phyloP scores from a whole-genome alignment of 2,329 filamentous ascomycete genomes.

The Colletotrichum musicola region DNA sequence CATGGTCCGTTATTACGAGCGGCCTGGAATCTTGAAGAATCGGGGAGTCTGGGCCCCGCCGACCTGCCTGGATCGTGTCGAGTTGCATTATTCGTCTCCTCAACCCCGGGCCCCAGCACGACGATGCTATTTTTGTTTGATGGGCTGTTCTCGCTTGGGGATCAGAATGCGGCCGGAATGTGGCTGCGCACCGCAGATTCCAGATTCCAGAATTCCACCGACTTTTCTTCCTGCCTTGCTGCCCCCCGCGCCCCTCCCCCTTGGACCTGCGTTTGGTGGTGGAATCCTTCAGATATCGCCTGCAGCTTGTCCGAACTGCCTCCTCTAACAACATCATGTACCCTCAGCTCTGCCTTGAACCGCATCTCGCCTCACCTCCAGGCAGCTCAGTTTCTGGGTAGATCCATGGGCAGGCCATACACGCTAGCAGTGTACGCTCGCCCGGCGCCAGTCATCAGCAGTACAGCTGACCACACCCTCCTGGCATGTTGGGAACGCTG shows the following conservation, averaged over 20 bases:
- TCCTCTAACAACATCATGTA: conserved; percentile 18
- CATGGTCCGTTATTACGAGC: conserved; percentile 34
- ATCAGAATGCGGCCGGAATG: conserved; percentile 15
- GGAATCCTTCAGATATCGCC: not conserved
- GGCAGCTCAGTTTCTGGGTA: not conserved
- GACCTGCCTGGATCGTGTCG: conserved; percentile 10
- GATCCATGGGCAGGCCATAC: not conserved
- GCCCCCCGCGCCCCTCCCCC: too few species aligned
- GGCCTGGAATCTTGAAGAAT: conserved; percentile 29
- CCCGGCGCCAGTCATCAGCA: not conserved
- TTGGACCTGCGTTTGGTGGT: too few species aligned
- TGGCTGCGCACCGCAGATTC: conserved; percentile 7
- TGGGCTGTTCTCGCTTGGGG: conserved; percentile 4
- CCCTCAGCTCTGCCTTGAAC: conserved; percentile 2
- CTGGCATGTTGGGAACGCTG: too few species aligned
- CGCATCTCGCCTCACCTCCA: conserved; percentile 11
- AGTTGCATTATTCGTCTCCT: conserved; percentile 13
- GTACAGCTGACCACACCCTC: conserved; percentile 15
- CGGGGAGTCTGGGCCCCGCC: conserved; percentile 18
- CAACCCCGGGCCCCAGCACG: not conserved
- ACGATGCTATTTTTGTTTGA: conserved; percentile 23
- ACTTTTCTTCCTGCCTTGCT: too few species aligned
- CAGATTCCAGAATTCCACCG: not conserved
- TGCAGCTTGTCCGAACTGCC: not conserved
- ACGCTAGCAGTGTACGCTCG: too few species aligned